phyloP scores from a whole-genome alignment of 805 yeast genomes.

The Sungouiella blattae region DNA sequence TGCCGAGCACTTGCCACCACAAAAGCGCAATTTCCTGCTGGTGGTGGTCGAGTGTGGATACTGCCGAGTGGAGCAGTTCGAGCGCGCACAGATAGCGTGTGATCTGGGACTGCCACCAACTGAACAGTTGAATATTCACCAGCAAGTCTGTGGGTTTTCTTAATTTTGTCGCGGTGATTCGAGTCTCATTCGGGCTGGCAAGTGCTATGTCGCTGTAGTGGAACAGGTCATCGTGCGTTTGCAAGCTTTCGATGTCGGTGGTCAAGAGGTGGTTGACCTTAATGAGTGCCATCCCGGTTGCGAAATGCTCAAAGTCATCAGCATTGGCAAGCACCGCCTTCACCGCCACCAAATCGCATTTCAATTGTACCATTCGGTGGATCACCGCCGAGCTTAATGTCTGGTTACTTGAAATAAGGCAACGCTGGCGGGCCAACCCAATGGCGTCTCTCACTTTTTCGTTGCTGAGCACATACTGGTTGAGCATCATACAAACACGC shows the following conservation, averaged over 20 bases:
- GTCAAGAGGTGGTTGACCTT: background rate
- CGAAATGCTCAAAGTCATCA: background rate
- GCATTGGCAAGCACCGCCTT: background rate
- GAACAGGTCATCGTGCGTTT: background rate
- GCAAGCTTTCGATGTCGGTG: background rate
- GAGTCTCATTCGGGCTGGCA: background rate
- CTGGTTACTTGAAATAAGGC: too few relatives aligned
- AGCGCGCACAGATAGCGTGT: too few relatives aligned
- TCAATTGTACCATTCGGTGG: too few relatives aligned
- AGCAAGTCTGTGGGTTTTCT: too few relatives aligned
- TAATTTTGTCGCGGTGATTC: background rate
- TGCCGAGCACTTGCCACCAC: constrained; percentile 1
- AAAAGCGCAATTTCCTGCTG: background rate
- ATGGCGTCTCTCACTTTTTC: background rate
- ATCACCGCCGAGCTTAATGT: too few relatives aligned
- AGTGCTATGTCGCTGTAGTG: background rate
- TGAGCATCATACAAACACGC: constrained; percentile 1
- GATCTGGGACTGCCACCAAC: too few relatives aligned
- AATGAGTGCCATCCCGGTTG: background rate
- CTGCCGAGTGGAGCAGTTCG: background rate
- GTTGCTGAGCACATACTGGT: background rate
- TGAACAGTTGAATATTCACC: too few relatives aligned
- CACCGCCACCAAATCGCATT: background rate
- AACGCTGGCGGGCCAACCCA: background rate
- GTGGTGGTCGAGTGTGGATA: background rate